Evolutionary conservation across 148 eudicot genomes (phyloP).

Genomic region (Hydrangea macrophylla): DNA sequence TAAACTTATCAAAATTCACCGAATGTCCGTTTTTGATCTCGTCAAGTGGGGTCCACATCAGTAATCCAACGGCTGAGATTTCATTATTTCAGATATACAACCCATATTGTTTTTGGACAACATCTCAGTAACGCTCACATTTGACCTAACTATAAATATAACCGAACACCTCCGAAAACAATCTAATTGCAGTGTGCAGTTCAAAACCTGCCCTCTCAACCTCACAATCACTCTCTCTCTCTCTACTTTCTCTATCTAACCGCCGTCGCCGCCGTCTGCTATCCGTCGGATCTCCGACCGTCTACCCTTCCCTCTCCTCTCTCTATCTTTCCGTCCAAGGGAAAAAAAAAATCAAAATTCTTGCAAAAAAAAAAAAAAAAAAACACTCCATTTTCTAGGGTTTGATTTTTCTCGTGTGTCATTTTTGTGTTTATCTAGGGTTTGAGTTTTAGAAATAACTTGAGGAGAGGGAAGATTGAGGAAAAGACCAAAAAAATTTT

Average conservation of each 20-base stretch:
- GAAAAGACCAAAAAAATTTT: slow-evolving; percentile 24
- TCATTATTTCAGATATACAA: background rate
- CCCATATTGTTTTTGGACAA: background rate
- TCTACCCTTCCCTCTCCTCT: slow-evolving; percentile 79
- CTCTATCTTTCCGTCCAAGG: slow-evolving; percentile 19
- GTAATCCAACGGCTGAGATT: background rate
- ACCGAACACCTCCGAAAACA: background rate
- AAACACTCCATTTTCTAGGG: slow-evolving; percentile 4
- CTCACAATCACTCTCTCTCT: slow-evolving; percentile 10
- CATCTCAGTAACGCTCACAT: too few species aligned
- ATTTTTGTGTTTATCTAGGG: slow-evolving; percentile 10
- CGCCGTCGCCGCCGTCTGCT: slow-evolving; percentile 33
- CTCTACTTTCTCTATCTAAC: slow-evolving; percentile 18
- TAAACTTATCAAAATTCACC: too few species aligned
- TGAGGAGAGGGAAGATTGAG: slow-evolving; percentile 68
- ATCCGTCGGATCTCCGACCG: slow-evolving; percentile 39
- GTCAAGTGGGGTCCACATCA: too few species aligned
- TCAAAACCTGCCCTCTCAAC: slow-evolving; percentile 3
- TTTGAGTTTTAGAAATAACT: slow-evolving; percentile 35
- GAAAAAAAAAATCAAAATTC: too few species aligned
- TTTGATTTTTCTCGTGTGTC: background rate
- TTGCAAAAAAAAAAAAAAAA: too few species aligned
- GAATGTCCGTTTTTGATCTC: too few species aligned
- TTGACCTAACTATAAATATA: background rate
- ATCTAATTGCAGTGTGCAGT: slow-evolving; percentile 8